A percentile compares a stretch with the other conserved stretches of the same genome.
Evolutionary conservation across 108 stramenopile species (phyloP).

Genomic region (Aurantiochytrium sp.): DNA sequence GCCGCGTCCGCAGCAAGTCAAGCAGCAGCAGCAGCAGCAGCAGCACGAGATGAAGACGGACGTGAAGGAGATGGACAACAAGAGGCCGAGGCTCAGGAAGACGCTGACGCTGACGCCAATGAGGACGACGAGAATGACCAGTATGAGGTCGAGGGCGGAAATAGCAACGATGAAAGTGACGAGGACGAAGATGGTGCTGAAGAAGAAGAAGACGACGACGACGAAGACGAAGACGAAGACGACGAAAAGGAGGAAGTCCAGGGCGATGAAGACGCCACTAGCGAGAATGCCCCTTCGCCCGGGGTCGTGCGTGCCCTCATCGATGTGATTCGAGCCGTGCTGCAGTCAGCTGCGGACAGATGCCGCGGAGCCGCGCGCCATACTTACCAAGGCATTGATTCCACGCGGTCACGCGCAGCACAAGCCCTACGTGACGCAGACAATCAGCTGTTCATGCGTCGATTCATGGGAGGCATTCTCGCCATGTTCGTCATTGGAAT

Average conservation of each 20-base stretch:
- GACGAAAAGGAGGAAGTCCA: neutral
- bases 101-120: neutral
- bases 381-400: neutral
- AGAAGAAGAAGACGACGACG: neutral
- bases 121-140: neutral
- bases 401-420: too few relatives aligned
- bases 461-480: neutral
- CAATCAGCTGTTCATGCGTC: neutral
- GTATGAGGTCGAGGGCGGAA: neutral
- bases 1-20: too few relatives aligned
- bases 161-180: neutral
- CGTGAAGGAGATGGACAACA: too few relatives aligned
- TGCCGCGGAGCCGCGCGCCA: neutral
- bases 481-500: neutral
- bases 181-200: neutral
- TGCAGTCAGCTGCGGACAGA: neutral
- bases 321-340: neutral
- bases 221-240: neutral
- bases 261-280: too few relatives aligned
- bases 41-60: too few relatives aligned
- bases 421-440: neutral
- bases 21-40: too few relatives aligned
- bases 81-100: neutral
- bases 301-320: neutral
- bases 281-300: neutral